These are phyloP conservation scores for Aspergillus puulaauensis DNA, from an alignment of 2,329 filamentous ascomycete species.

Conservation along the genomic window DNA sequence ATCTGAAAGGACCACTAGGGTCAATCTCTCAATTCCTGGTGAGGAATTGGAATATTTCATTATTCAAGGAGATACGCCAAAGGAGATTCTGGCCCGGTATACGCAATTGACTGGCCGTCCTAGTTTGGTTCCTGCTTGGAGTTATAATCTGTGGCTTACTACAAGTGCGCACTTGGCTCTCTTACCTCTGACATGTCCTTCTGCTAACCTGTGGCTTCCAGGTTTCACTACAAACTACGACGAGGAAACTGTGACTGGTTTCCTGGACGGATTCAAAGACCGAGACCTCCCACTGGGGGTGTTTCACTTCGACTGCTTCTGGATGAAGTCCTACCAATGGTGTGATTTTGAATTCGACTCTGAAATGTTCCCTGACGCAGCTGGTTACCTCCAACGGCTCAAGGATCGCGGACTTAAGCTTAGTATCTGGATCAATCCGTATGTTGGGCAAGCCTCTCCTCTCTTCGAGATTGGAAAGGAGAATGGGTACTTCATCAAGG, in stretches of 20 bases:
- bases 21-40: conserved; percentile 68
- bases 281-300: conserved; percentile 67
- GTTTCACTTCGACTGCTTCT: conserved; percentile 77
- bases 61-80: conserved; percentile 69
- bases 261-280: conserved; percentile 67
- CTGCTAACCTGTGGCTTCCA: not conserved
- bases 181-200: not conserved
- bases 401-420: conserved; percentile 66
- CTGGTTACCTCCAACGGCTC: conserved; percentile 62
- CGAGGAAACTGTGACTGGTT: conserved; percentile 64
- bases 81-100: conserved; percentile 69
- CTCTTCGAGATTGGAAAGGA: conserved; percentile 62
- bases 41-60: conserved; percentile 73
- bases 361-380: conserved; percentile 67
- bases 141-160: conserved; percentile 73
- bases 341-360: conserved; percentile 72
- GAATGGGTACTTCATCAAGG: conserved; percentile 67
- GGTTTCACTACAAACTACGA: conserved; percentile 74
- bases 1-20: conserved; percentile 68
- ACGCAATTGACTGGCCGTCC: conserved; percentile 66
- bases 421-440: conserved; percentile 76
- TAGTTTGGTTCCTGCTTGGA: conserved; percentile 68
- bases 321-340: conserved; percentile 74
- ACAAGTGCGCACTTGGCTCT: conserved; percentile 44
- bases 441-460: conserved; percentile 68